Base-by-base conservation (phyloP, 2,329 filamentous ascomycete species). In the Ophiostoma sp. region DNA sequence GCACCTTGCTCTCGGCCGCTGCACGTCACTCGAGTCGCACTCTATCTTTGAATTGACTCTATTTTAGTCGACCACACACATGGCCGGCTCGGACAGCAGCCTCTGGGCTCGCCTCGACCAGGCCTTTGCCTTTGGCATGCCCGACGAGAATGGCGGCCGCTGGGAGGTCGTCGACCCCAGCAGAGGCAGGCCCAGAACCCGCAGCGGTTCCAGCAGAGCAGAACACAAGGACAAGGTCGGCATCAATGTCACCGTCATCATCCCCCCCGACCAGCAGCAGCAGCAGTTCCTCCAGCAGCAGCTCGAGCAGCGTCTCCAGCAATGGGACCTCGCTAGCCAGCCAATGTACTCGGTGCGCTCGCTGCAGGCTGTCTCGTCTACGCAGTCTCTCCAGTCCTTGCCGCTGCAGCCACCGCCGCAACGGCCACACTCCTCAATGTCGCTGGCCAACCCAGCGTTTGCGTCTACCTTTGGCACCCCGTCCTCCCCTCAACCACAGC, bases 31-130 rank as follows among this genome's bases (percentile, higher is more conserved):
- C 45, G 45, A 47, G 49, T 52, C 49, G n/a, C 49, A 18, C 2
- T 27, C 5, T 14, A 11, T 38, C 27, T 27, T 27, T 27, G 27
- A 2, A 1, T 27, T 27, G 27, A 27, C 27, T 27, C 27, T 27
- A 27, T 27, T 27, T 27, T 27, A 27, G 27, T 27, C 27, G 27
- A 27, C 27, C 27, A 27, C 27, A 27, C 27, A 27, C 27, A 27
- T 27, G 27, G 27, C 27, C 27, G 27, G 27, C 27, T 27, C 27
- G 49, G 60, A 69, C 44, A 47, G 40, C 44, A 44, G 16, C 40
- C 68, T 66, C 45, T 69, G 68, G 68, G 65, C 68, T 27, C 68
- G 66, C 44, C 68, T 69, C 49, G 66, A 69, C 68, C 65, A 67
- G 68, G 64, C 65, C n/a, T 69, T 69, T 49, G 58, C 65, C 45